Evolutionary conservation across 2,329 filamentous ascomycete genomes (phyloP), one percentile per base, ranked within the genome.

Genomic region (Colletotrichum endophyticum): DNA sequence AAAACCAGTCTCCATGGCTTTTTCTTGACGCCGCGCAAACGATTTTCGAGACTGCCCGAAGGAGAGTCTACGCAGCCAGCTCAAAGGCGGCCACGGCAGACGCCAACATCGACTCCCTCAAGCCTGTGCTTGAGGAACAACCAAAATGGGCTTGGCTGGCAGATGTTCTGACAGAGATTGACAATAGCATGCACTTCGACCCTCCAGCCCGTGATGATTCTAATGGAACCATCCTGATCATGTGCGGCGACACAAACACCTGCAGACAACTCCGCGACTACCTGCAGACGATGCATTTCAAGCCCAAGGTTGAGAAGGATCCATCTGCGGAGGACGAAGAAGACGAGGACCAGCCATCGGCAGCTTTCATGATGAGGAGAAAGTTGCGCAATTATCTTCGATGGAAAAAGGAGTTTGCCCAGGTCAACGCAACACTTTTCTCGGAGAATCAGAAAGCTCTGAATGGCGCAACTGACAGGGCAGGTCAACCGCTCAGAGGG

Each of bases 21-120:
- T 99, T 98, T 80, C 90, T 99, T 7, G 97, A 99, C 84, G 96
- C 96, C 28, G 96, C 97, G 1, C 95, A 99, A 84, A 96, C 95
- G 19, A 95, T 99, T 15, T 99, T 99, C 79, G 94, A 96, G 77
- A 96, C 95, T 5, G 96, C 97, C 2, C 97, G 96, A 83, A 91
- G 93, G 72, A 91, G 97, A 79, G 96, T 98, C 7, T 99, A 98
- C 81, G 92, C 94, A 11, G 91, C 95, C 59, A 92, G 88, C 70
- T 90, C 92, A 34, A 91, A 90, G 66, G 84, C 78, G 9, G 76
- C 78, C 49, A 80, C 78, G 66, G 84, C 84, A 61, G 84, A 88
- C 56, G 85, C 86, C 19, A 82, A 88, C 81, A 81, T 92, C 79
- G 84, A 95, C 79, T 91, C 93, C 1, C 87, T 98, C 9, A 89